phyloP scores from a whole-genome alignment of 139 green algal genomes.

The Auxenochlorella pyrenoidosa region DNA sequence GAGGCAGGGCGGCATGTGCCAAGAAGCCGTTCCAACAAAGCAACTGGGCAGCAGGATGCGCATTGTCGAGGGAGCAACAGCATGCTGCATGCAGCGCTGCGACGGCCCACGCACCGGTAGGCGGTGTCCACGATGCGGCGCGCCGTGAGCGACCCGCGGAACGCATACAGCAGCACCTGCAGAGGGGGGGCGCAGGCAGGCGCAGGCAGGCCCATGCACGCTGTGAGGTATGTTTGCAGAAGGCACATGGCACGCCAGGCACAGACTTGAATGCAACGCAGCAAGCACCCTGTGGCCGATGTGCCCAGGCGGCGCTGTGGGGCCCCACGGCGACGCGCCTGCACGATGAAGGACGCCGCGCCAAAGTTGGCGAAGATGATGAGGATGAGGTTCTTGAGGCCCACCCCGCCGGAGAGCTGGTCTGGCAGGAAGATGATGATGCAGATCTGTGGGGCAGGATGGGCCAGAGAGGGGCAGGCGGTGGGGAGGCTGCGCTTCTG shows the following conservation, averaged over 20 bases:
- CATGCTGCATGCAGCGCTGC: background rate
- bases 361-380: slow-evolving; percentile 59
- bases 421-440: slow-evolving; percentile 48
- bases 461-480: background rate
- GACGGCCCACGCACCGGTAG: background rate
- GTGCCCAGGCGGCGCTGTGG: no score
- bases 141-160: slow-evolving; percentile 22
- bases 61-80: no score
- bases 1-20: no score
- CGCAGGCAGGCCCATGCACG: no score
- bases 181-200: background rate
- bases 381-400: slow-evolving; percentile 54
- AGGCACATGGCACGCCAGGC: no score
- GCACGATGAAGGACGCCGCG: slow-evolving; percentile 6
- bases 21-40: no score
- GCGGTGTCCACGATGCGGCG: slow-evolving; percentile 49
- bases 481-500: background rate
- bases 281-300: no score
- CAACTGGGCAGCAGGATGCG: no score
- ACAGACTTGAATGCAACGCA: no score
- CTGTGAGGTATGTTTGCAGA: no score
- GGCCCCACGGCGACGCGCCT: background rate
- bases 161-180: slow-evolving; percentile 44
- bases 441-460: slow-evolving; percentile 23
- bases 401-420: slow-evolving; percentile 25